Evolutionary conservation across 176 grass and related monocot genomes (phyloP), one percentile per base, ranked within the genome.

Genomic region (Triticum turgidum): DNA sequence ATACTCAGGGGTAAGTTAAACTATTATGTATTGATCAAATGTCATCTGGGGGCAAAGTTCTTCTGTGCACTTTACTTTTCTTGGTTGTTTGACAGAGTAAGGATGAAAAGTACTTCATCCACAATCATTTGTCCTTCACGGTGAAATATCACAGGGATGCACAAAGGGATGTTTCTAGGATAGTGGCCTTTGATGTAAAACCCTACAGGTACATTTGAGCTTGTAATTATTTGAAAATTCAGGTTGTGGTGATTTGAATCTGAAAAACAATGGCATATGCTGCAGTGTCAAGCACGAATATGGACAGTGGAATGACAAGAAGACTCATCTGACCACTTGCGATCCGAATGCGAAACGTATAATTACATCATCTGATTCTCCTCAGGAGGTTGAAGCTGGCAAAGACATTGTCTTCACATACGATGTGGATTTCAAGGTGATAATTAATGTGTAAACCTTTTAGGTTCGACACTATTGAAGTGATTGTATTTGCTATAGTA

Each of bases 401-500:
- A 97, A 94, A 87, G 94, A 92, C 62, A 94, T 97, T 72, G 83
- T 94, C 86, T 97, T 97, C 68, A 92, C 94, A 14, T 97, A 92
- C 34, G 94, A 97, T 25, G 82, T 97, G 42, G 89, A 92, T 70
- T 97, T 97, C 84, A 84, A 87, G 94, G 94, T 97, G 47, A 63
- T 82, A 91, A 73, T 74, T 45, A 78, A 52, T 68, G 34, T 34
- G 39, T 42, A 47, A 73, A 2, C 68, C 73, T 72, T 12, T 87
- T 3, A 27, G 6, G 61, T 52, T 79, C 3, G 35, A 41, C 83
- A 59, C 32, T 34, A 61, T 44, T 76, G 25, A 76, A 10, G 1
- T 52, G 44, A 32, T 30, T 76, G 25, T 52, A 76, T 76, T 51
- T 30, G 25, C 73, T 76, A 7, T 18, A 1, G 24, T 52, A 76